phyloP scores from a whole-genome alignment of 371 early-diverging fungal genomes.

The Capillidium rhysosporum region DNA sequence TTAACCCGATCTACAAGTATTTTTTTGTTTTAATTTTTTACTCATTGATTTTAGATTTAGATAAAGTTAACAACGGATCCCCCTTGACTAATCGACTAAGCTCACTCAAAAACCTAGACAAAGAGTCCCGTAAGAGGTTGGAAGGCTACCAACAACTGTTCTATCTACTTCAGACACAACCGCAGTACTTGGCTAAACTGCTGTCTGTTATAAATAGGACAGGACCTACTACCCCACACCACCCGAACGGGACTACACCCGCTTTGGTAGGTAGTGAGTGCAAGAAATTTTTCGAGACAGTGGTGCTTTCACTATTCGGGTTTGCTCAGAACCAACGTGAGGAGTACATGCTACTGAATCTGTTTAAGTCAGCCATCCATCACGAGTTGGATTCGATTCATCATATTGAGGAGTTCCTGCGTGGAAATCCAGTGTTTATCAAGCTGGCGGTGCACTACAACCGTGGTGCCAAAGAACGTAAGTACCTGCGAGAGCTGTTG shows the following conservation, averaged over 20 bases:
- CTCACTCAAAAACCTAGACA: constrained; percentile 50
- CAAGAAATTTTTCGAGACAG: constrained; percentile 68
- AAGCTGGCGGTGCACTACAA: constrained; percentile 82
- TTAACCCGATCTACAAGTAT: not conserved
- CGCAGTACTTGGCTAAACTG: constrained; percentile 70
- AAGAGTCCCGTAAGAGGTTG: constrained; percentile 54
- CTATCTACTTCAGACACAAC: constrained; percentile 92
- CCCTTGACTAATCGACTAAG: not conserved
- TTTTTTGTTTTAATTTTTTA: not conserved
- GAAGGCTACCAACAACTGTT: constrained; percentile 83
- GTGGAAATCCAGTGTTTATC: constrained; percentile 91
- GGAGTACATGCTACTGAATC: constrained; percentile 86
- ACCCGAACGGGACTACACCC: no score
- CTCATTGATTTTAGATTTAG: not conserved
- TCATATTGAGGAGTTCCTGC: constrained; percentile 72
- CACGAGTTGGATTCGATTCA: constrained; percentile 63
- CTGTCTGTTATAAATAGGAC: constrained; percentile 58
- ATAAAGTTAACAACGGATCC: not conserved
- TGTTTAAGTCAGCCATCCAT: constrained; percentile 85
- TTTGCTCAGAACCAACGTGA: constrained; percentile 90
- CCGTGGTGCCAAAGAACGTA: constrained; percentile 85
- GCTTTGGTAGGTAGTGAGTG: constrained; percentile 10
- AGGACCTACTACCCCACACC: constrained; percentile 21
- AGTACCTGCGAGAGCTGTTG: constrained; percentile 69
- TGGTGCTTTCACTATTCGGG: constrained; percentile 85